These are phyloP conservation scores for Hygrophila difformis DNA, from an alignment of 257 asterid genomes.

Conservation along the genomic window DNA sequence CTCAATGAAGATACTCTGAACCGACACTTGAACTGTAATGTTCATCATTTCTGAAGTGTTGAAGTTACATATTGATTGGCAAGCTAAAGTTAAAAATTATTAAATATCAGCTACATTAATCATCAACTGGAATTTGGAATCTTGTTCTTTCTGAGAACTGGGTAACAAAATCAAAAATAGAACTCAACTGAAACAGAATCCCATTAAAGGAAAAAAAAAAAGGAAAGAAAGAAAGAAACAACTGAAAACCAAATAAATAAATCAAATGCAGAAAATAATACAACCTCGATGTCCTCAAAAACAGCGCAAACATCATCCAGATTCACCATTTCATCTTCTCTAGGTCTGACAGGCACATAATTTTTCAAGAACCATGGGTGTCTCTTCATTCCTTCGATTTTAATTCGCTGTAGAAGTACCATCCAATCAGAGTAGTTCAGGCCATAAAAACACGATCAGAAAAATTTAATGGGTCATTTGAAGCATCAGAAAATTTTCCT, in stretches of 20 bases:
- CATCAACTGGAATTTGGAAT: no score
- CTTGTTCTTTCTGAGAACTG: background rate
- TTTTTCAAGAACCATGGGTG: constrained; percentile 75
- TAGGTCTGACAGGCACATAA: constrained; percentile 53
- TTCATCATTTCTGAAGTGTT: background rate
- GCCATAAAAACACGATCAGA: constrained; percentile 6
- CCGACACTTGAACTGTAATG: background rate
- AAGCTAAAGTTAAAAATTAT: background rate
- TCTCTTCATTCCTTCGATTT: constrained; percentile 55
- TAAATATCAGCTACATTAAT: no score
- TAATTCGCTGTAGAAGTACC: constrained; percentile 60
- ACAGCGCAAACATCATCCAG: constrained; percentile 87
- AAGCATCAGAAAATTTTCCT: constrained; percentile 6
- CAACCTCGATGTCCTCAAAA: constrained; percentile 79
- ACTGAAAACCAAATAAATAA: background rate
- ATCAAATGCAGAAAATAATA: constrained; percentile 10
- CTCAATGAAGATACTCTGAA: constrained; percentile 13
- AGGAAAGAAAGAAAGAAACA: no score
- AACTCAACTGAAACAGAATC: constrained; percentile 24
- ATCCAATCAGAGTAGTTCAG: constrained; percentile 15
- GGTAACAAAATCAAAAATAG: background rate
- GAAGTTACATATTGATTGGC: constrained; percentile 8
- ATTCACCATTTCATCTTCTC: constrained; percentile 68
- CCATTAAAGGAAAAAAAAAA: no score
- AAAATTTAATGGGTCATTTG: constrained; percentile 1